A percentile compares a stretch with the other conserved stretches of the same genome.
Evolutionary conservation across 129 eudicot species (phyloP).

Genomic region (Logfia minima): DNA sequence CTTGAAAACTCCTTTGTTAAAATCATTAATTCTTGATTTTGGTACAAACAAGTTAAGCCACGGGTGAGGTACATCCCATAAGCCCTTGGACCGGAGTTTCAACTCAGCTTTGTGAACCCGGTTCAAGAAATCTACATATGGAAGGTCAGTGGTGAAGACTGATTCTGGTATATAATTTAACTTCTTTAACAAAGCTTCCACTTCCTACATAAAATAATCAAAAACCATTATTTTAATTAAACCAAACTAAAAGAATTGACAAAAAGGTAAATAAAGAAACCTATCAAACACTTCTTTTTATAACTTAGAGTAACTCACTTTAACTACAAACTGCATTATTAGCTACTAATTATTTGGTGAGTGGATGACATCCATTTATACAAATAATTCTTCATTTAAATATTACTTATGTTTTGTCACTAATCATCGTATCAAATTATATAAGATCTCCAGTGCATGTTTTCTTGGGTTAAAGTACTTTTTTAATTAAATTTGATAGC

Average conservation of each 20-base stretch:
- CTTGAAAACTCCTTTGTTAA: slow-evolving; percentile 82
- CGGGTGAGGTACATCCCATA: slow-evolving; percentile 95
- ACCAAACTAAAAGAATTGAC: not conserved
- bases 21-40: slow-evolving; percentile 74
- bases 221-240: not conserved
- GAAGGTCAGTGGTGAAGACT: slow-evolving; percentile 73
- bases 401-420: slow-evolving; percentile 31
- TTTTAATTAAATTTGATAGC: not conserved
- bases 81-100: slow-evolving; percentile 82
- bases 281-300: slow-evolving; percentile 38
- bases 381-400: slow-evolving; percentile 20
- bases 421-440: slow-evolving; percentile 36
- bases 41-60: slow-evolving; percentile 90
- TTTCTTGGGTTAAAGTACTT: slow-evolving; percentile 33
- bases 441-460: slow-evolving; percentile 55
- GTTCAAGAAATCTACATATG: slow-evolving; percentile 77
- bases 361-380: slow-evolving; percentile 51
- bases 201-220: slow-evolving; percentile 47
- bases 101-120: slow-evolving; percentile 97
- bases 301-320: slow-evolving; percentile 28
- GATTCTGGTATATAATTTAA: slow-evolving; percentile 65
- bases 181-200: slow-evolving; percentile 58
- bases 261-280: slow-evolving; percentile 32
- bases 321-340: slow-evolving; percentile 39
- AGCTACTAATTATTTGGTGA: slow-evolving; percentile 47